Evolutionary conservation across 345 rosid genomes (phyloP), one percentile per base, ranked within the genome.

Genomic region (Mallotus nudiflorus): DNA sequence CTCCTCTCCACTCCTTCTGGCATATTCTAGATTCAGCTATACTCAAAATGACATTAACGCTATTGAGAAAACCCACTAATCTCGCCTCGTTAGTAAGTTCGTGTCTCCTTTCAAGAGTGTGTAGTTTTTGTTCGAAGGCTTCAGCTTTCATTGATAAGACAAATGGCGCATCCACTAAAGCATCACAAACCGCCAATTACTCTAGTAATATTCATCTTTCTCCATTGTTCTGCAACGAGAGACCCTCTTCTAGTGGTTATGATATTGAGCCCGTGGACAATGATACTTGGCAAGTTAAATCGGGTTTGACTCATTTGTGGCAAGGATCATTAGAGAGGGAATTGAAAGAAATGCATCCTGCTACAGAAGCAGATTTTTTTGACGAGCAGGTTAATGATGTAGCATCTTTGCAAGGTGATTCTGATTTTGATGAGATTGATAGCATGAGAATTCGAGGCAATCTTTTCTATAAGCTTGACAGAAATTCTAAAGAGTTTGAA

Each of bases 391-490:
- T 67, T 39, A 35, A 64, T 54, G 64, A 42, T 63, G 62, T 18
- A 27, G 29, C 35, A 2, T 53, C 73, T 52, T 54, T 49, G 11
- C 50, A 77, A 40, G 78, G 58, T 64, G 87, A 76, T 62, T 73
- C 37, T 45, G 89, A 89, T 75, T 83, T 86, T 22, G 94, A 89
- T 44, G 92, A 84, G 62, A 82, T 93, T 49, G 97, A 88, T 78
- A 85, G 83, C 66, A 86, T 91, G 97, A 90, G 92, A 66, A 69
- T 90, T 31, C 88, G 86, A 3, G 92, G 97, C 29, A 82, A 83
- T 77, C 97, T 95, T 48, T 95, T 90, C 65, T 90, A 79, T 77
- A 92, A 95, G 75, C 87, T 90, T 5, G 99, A 95, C 50, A 77
- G 78, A 57, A 82, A 81, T 13, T 90, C 97, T 55, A 92, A 82